A percentile compares a stretch with the other conserved stretches of the same genome.
phyloP scores from a whole-genome alignment of 257 asterid species.

The Salvia hispanica region DNA sequence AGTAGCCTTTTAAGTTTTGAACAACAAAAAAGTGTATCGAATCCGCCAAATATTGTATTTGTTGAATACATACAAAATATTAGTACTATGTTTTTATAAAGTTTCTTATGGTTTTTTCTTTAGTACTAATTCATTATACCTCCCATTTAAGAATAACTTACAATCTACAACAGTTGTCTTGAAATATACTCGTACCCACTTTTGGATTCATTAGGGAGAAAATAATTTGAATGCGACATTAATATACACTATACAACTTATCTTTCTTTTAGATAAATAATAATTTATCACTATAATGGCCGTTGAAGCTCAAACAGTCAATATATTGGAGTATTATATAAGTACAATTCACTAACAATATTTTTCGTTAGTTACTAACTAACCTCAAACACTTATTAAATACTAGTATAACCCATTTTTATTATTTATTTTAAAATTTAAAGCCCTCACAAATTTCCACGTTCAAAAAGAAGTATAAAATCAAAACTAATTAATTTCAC shows the following conservation, averaged over 20 bases:
- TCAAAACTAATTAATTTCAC: background rate
- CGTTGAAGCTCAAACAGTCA: background rate
- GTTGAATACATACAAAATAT: constrained; percentile 3
- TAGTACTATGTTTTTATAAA: no score
- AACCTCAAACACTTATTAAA: no score
- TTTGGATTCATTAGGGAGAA: background rate
- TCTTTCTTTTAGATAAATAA: constrained; percentile 1
- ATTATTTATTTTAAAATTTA: no score
- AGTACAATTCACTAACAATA: no score
- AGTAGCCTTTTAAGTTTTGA: background rate
- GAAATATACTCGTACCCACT: constrained; percentile 20
- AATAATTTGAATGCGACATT: constrained; percentile 10
- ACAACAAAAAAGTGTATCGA: background rate
- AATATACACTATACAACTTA: constrained; percentile 3
- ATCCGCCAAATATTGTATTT: background rate
- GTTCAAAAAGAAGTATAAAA: background rate
- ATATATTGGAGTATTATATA: no score
- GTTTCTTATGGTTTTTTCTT: background rate
- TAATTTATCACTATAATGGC: background rate
- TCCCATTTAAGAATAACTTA: background rate
- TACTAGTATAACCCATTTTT: no score
- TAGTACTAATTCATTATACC: background rate
- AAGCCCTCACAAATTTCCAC: background rate
- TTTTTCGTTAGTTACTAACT: no score
- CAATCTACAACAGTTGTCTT: constrained; percentile 23